These are phyloP conservation scores for Neurospora intermedia DNA, from an alignment of 495 filamentous ascomycete species.

Conservation along the genomic window DNA sequence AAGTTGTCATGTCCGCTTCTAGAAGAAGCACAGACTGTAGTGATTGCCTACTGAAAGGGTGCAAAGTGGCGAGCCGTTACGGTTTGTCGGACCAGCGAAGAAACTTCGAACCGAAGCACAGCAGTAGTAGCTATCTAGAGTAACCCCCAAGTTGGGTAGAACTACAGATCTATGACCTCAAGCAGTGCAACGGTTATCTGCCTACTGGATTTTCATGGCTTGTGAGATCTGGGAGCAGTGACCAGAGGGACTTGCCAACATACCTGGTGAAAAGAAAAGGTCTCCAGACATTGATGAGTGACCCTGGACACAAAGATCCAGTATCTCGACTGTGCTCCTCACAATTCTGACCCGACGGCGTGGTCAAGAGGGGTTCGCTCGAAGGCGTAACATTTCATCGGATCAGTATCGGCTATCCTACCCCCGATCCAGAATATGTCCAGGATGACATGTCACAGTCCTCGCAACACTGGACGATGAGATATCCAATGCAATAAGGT, in stretches of 20 bases:
- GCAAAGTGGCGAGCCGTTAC: neutral
- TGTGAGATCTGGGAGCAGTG: neutral
- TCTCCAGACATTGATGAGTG: neutral
- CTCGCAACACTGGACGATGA: neutral
- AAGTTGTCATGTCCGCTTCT: neutral
- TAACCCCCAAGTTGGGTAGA: neutral
- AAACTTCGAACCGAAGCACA: neutral
- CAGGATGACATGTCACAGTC: neutral
- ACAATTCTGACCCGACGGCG: neutral
- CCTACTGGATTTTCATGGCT: neutral
- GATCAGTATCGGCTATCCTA: neutral
- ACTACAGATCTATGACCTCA: neutral
- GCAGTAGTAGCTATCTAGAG: neutral
- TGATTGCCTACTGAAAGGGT: neutral
- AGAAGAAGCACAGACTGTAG: neutral
- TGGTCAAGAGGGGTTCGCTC: neutral
- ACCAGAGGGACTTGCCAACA: neutral
- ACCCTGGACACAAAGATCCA: neutral
- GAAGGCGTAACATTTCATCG: neutral
- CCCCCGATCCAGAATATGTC: neutral
- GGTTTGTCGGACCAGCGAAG: neutral
- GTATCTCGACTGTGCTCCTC: neutral
- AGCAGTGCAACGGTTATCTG: neutral
- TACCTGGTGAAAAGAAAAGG: neutral
- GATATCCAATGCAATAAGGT: neutral